Conservation (phyloP, 2,329 filamentous ascomycete species). For the Corynespora cassiicola region DNA sequence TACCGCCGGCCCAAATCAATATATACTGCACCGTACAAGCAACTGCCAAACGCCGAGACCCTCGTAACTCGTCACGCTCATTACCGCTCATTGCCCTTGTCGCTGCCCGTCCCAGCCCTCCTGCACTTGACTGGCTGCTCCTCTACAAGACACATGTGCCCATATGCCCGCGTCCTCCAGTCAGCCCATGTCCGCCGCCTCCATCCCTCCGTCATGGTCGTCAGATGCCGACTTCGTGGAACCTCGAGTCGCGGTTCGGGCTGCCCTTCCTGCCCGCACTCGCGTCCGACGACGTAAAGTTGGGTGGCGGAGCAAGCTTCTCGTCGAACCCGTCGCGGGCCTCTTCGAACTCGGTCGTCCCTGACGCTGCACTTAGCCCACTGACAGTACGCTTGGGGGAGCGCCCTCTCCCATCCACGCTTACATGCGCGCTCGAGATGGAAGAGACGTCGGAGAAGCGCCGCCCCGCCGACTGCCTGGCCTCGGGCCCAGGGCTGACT, state of each 20-base stretch:
- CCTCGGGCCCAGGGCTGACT: conserved; percentile 1
- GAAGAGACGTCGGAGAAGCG: conserved; percentile 44
- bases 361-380: conserved; percentile 42
- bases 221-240: conserved; percentile 42
- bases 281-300: conserved; percentile 37
- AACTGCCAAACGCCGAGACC: too few species aligned
- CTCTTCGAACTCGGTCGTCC: conserved; percentile 59
- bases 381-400: conserved; percentile 26
- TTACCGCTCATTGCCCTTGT: background rate
- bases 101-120: too few species aligned
- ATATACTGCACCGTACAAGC: too few species aligned
- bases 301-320: conserved; percentile 47
- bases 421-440: conserved; percentile 23
- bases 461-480: conserved; percentile 4
- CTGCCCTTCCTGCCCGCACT: conserved; percentile 29
- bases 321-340: conserved; percentile 59
- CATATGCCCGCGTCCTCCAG: background rate
- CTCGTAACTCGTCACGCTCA: too few species aligned
- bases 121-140: too few species aligned
- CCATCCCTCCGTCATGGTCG: too few species aligned
- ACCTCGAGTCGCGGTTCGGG: conserved; percentile 40
- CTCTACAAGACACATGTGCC: too few species aligned
- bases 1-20: too few species aligned
- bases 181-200: too few species aligned
- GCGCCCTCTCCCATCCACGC: conserved; percentile 26